These are phyloP conservation scores for Metschnikowia continentalis DNA, from an alignment of 805 yeast genomes.

Conservation along the genomic window DNA sequence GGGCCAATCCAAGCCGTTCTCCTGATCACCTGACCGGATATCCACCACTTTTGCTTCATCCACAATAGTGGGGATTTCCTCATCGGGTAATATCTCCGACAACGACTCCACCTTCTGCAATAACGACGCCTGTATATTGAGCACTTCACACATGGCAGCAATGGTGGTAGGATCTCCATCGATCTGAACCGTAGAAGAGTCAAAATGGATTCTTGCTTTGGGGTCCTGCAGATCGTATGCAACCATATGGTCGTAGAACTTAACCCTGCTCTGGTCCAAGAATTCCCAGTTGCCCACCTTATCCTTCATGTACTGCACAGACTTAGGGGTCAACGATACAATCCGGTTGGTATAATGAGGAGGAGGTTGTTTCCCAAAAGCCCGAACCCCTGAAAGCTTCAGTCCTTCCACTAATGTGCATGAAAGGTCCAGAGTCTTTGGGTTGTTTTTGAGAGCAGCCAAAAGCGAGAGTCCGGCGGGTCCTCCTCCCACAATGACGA, in stretches of 20 bases:
- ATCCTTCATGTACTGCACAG: conserved; percentile 56
- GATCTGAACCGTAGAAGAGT: conserved; percentile 44
- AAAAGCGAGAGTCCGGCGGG: conserved; percentile 92
- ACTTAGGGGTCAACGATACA: conserved; percentile 79
- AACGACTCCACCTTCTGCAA: conserved; percentile 43
- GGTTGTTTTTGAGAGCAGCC: conserved; percentile 71
- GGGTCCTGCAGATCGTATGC: conserved; percentile 79
- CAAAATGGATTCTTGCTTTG: conserved; percentile 68
- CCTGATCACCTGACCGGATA: conserved; percentile 33
- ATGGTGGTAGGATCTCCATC: conserved; percentile 21
- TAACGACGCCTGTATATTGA: conserved; percentile 76
- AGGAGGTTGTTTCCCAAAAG: conserved; percentile 44
- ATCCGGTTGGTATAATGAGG: conserved; percentile 70
- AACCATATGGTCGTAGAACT: conserved; percentile 73
- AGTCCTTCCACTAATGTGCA: conserved; percentile 74
- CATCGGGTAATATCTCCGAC: conserved; percentile 16
- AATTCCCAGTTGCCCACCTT: conserved; percentile 74
- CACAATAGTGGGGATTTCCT: conserved; percentile 35
- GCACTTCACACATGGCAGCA: conserved; percentile 86
- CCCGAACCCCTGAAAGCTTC: conserved; percentile 48
- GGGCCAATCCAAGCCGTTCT: conserved; percentile 62
- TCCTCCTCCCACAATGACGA: conserved; percentile 92
- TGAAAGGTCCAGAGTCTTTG: conserved; percentile 52
- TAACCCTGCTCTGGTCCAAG: conserved; percentile 65
- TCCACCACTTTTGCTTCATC: conserved; percentile 66